A percentile compares a stretch with the other conserved stretches of the same genome.
phyloP scores from a whole-genome alignment of 1,284 basidiomycete species.

The Jaminaea rosea region DNA sequence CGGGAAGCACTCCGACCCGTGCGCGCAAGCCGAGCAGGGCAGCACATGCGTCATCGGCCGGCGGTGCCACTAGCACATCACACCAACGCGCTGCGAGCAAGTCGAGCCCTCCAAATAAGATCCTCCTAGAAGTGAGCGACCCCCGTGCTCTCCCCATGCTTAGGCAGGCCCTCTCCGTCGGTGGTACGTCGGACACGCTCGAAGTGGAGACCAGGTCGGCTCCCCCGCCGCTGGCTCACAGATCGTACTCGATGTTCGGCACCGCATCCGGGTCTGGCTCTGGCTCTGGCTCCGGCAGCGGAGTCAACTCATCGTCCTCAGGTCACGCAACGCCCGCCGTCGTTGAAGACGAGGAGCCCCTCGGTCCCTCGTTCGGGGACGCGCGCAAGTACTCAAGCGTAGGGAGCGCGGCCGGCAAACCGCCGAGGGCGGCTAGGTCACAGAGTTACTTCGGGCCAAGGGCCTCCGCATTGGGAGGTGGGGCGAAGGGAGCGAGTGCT shows the following conservation, averaged over 20 bases:
- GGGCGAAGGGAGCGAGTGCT: neutral
- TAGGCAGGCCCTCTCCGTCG: conserved; percentile 33
- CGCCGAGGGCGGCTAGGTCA: neutral
- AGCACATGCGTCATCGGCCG: conserved; percentile 8
- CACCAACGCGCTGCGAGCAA: conserved; percentile 2
- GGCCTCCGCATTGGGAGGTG: neutral
- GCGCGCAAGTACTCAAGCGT: neutral
- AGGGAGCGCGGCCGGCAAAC: neutral
- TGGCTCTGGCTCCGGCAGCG: conserved; percentile 4
- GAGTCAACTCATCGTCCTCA: conserved; percentile 14
- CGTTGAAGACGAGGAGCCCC: conserved; percentile 7
- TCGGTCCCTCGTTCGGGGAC: neutral
- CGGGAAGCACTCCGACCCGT: conserved; percentile 17
- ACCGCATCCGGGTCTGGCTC: conserved; percentile 16
- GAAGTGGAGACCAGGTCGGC: conserved; percentile 12
- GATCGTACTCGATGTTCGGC: conserved; percentile 15
- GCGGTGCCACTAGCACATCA: conserved; percentile 13
- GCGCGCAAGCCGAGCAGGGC: conserved; percentile 10
- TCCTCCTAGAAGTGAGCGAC: conserved; percentile 33
- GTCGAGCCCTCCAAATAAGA: conserved; percentile 13
- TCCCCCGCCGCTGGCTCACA: too few relatives aligned
- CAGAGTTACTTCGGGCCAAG: neutral
- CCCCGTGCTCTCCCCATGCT: conserved; percentile 27
- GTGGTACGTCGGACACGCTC: conserved; percentile 22
- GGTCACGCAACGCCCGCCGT: conserved; percentile 3